Conservation (phyloP, 1,284 basidiomycete species). For the Vanrija sp. region DNA sequence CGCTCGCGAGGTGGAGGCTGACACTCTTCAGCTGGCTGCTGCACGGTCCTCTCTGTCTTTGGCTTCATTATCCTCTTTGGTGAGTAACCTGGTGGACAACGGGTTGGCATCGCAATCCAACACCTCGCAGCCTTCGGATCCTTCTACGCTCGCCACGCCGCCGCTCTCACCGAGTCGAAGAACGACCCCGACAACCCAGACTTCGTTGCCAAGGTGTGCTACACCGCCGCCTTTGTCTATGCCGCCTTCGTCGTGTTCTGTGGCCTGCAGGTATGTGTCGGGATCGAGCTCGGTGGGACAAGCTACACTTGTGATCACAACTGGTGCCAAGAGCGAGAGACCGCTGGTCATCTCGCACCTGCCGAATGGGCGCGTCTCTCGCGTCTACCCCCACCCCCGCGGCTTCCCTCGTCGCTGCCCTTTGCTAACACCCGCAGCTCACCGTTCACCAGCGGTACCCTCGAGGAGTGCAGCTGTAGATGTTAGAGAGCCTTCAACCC, state of each 20-base stretch:
- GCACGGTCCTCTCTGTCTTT: constrained; percentile 54
- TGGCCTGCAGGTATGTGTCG: constrained; percentile 50
- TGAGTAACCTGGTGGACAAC: constrained; percentile 16
- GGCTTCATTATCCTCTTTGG: constrained; percentile 54
- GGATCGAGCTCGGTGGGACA: too few species aligned
- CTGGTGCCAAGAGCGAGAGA: too few species aligned
- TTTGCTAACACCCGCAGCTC: constrained; percentile 27
- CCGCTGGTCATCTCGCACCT: too few species aligned
- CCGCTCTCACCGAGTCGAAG: constrained; percentile 53
- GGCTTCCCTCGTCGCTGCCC: too few species aligned
- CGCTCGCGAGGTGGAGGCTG: not conserved
- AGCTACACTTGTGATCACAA: too few species aligned
- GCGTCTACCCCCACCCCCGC: too few species aligned
- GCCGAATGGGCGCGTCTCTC: too few species aligned
- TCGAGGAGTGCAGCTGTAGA: constrained; percentile 48
- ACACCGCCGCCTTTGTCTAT: constrained; percentile 53
- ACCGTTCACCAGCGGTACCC: constrained; percentile 48
- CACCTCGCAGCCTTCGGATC: constrained; percentile 31
- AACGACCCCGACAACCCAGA: constrained; percentile 52
- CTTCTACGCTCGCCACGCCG: constrained; percentile 41
- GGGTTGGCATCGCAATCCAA: too few species aligned
- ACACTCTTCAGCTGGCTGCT: constrained; percentile 51
- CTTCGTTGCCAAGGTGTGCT: constrained; percentile 51
- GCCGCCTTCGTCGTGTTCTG: constrained; percentile 54
- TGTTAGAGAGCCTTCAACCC: constrained; percentile 4